These are phyloP conservation scores for Candida sanyiensis DNA, from an alignment of 805 yeast species.

Conservation along the genomic window DNA sequence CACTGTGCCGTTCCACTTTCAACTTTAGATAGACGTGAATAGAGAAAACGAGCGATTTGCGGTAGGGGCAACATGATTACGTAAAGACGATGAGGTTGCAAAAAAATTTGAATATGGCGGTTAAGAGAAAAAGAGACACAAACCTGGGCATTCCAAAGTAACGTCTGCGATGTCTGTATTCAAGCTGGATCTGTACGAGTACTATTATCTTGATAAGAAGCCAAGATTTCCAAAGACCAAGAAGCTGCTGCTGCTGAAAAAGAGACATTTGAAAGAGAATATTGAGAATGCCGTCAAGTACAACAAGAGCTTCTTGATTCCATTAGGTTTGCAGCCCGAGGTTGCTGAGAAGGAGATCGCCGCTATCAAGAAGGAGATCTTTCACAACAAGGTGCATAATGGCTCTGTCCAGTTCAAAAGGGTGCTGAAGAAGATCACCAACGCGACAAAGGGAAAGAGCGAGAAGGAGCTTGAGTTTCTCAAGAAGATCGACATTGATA, in stretches of 20 bases:
- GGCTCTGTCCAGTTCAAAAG: constrained; percentile 37
- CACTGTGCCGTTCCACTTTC: constrained; percentile 76
- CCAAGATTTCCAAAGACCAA: constrained; percentile 11
- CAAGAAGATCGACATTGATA: constrained; percentile 23
- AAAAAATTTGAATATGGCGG: constrained; percentile 1
- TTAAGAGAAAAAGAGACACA: background rate
- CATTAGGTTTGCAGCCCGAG: constrained; percentile 17
- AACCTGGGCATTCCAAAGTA: background rate
- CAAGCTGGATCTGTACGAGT: constrained; percentile 12
- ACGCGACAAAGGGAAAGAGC: constrained; percentile 13
- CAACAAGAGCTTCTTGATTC: constrained; percentile 11
- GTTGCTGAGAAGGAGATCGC: constrained; percentile 43
- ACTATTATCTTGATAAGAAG: constrained; percentile 9
- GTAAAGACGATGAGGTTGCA: constrained; percentile 6
- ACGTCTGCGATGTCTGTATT: constrained; percentile 7
- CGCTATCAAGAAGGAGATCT: constrained; percentile 38
- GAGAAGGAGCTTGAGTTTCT: constrained; percentile 16
- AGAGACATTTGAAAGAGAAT: constrained; percentile 8
- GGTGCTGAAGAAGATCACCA: constrained; percentile 28
- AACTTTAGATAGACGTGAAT: constrained; percentile 31
- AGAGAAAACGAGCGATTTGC: background rate
- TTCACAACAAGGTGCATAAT: constrained; percentile 45
- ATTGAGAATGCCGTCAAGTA: constrained; percentile 7
- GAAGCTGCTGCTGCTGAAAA: constrained; percentile 5
- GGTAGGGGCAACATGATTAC: background rate